These are phyloP conservation scores for Hansenula sp. DNA, from an alignment of 1,139 yeast species.

Conservation along the genomic window DNA sequence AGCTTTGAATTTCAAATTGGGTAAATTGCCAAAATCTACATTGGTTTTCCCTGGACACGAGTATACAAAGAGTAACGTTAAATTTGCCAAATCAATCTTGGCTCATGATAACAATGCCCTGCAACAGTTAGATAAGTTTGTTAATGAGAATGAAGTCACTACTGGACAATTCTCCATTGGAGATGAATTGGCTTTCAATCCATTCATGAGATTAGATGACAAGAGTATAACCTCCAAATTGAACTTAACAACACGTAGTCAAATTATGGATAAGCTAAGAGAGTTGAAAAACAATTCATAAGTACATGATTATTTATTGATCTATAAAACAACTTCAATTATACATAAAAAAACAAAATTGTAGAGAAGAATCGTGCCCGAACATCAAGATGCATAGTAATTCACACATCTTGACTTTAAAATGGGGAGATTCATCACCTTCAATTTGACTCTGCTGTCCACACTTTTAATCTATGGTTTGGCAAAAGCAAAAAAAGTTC, in stretches of 20 bases:
- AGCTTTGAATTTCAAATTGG: conserved; percentile 58
- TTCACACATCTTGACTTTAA: not conserved
- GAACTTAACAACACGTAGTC: conserved; percentile 43
- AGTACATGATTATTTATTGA: not conserved
- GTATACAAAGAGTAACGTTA: conserved; percentile 79
- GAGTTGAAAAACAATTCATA: conserved; percentile 56
- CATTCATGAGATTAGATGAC: conserved; percentile 78
- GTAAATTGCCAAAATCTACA: conserved; percentile 62
- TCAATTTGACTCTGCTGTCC: conserved; percentile 68
- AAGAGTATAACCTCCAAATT: conserved; percentile 51
- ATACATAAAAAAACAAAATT: not conserved
- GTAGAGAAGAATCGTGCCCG: conserved; percentile 4
- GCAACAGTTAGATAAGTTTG: conserved; percentile 46
- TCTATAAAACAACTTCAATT: not conserved
- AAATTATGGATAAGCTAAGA: conserved; percentile 65
- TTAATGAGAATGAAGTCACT: conserved; percentile 57
- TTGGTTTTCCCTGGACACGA: conserved; percentile 92
- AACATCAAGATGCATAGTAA: not conserved
- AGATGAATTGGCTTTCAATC: conserved; percentile 81
- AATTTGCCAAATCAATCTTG: conserved; percentile 68
- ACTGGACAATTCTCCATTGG: conserved; percentile 83
- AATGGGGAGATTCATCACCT: conserved; percentile 5
- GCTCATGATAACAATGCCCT: conserved; percentile 48
- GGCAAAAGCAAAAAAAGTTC: conserved; percentile 46
- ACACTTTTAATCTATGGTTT: conserved; percentile 46